phyloP scores from a whole-genome alignment of 2,329 filamentous ascomycete genomes.

The Neocucurbitaria cava region DNA sequence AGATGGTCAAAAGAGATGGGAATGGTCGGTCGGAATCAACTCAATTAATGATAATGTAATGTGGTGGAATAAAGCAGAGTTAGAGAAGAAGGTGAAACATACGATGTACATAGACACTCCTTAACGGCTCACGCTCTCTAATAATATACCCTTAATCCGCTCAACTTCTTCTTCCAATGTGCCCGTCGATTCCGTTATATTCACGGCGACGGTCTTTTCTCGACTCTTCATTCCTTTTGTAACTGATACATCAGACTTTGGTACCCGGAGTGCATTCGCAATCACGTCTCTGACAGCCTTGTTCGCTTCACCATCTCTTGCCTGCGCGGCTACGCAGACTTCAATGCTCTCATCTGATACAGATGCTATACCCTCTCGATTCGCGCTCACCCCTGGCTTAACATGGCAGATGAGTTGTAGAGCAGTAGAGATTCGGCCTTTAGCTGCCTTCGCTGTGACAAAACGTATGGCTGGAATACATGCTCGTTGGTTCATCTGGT shows the following conservation, averaged over 20 bases:
- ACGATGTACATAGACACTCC: conserved; percentile 16
- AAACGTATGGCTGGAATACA: conserved; percentile 36
- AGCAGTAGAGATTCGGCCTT: conserved; percentile 7
- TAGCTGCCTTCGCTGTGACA: conserved; percentile 32
- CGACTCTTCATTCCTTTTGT: conserved; percentile 68
- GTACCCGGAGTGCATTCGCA: conserved; percentile 66
- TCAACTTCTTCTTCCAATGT: conserved; percentile 35
- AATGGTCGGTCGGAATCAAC: neutral
- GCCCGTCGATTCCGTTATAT: conserved; percentile 7
- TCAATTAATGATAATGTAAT: conserved; percentile 14
- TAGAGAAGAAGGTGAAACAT: conserved; percentile 1
- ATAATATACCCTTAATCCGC: conserved; percentile 33
- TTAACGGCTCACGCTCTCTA: conserved; percentile 22
- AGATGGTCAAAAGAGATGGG: conserved; percentile 9
- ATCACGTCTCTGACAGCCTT: conserved; percentile 69
- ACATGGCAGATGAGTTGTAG: conserved; percentile 71
- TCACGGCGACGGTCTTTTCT: conserved; percentile 62
- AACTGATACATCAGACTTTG: conserved; percentile 70
- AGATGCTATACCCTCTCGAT: conserved; percentile 66
- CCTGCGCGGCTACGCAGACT: conserved; percentile 69
- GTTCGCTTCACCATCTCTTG: conserved; percentile 73
- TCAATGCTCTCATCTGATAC: conserved; percentile 66
- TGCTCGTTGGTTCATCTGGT: neutral
- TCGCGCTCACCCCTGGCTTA: conserved; percentile 69
- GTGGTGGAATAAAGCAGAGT: neutral